Conservation (phyloP, 495 filamentous ascomycete genomes). For the Aspergillus steynii region DNA sequence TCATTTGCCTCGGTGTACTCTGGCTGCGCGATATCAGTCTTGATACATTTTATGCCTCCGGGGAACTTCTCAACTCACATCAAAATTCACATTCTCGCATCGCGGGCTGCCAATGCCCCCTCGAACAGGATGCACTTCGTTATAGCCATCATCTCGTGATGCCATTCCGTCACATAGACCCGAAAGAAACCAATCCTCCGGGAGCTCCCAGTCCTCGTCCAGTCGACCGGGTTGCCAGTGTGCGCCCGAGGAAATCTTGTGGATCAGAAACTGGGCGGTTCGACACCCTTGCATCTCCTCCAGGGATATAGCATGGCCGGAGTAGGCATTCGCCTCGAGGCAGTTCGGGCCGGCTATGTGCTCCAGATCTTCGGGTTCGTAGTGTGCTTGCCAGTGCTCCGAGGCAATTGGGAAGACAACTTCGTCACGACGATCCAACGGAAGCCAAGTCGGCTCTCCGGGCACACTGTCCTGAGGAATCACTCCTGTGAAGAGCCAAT, state of each 20-base stretch:
- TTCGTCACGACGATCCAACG: background rate
- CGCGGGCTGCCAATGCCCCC: conserved; percentile 11
- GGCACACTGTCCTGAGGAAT: background rate
- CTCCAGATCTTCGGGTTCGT: conserved; percentile 15
- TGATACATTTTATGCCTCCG: background rate
- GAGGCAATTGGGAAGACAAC: conserved; percentile 1
- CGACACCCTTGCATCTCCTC: conserved; percentile 33
- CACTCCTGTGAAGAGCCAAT: conserved; percentile 7
- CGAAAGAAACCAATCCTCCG: conserved; percentile 28
- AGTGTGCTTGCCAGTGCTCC: background rate
- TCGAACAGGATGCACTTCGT: conserved; percentile 12
- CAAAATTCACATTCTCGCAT: conserved; percentile 13
- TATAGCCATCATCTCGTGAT: conserved; percentile 15
- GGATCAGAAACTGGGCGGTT: conserved; percentile 27
- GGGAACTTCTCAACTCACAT: conserved; percentile 6
- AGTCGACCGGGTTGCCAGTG: conserved; percentile 19
- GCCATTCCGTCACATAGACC: conserved; percentile 27
- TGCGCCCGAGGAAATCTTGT: conserved; percentile 11
- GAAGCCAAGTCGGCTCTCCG: conserved; percentile 5
- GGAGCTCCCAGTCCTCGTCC: conserved; percentile 26
- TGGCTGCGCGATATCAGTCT: conserved; percentile 3
- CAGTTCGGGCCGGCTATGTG: conserved; percentile 21
- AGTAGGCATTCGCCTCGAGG: conserved; percentile 17
- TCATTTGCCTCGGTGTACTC: conserved; percentile 2
- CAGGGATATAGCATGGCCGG: conserved; percentile 20